Base-by-base conservation (phyloP, 352 stramenopile species). In the Pythium insidiosum region DNA sequence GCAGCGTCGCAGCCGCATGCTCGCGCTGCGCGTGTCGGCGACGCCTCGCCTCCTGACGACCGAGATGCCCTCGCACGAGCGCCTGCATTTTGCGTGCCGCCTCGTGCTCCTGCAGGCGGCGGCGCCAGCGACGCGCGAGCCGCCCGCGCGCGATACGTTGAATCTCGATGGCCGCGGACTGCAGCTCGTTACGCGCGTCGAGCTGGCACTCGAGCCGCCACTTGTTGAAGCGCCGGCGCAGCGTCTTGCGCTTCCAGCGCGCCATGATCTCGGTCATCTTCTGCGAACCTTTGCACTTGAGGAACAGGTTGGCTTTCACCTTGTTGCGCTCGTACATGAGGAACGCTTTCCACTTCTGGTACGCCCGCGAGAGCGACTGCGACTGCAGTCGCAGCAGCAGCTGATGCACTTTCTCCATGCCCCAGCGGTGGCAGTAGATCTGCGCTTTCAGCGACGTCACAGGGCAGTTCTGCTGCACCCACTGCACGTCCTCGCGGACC, bases 401-500 rank as follows among this genome's bases (percentile, higher is more conserved):
- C 26, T 75, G 61, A 12, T 84, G 61, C n/a, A 94, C 62, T 49
- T 90, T 91, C 42, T 92, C 76, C 42, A 89, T 63, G 3, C 79
- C 82, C 82, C 79, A 94, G 22, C 78, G 75, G 46, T 89, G 79
- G 43, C 79, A 91, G 41, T 87, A 93, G 23, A 92, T 57, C 47
- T 94, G 82, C 2, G 82, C 79, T 22, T 86, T 84, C 23, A 94
- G 62, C 6, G 77, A 84, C 4, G 58, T 71, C 6, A 94, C 82
- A 7, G 81, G 79, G 18, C 78, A 92, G 53, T 94, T 77, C 33
- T 80, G 66, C 45, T 93, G 79, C 4, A 91, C 82, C 82, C 82
- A 94, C 16, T 89, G 73, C 37, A 94, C 53, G n/a, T 77, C 77
- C 23, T 89, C 79, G 12, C 74, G 76, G 4, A 94, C 72, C 38